Base-by-base conservation (phyloP, 208 protist species). In the Trypanosoma caninum region DNA sequence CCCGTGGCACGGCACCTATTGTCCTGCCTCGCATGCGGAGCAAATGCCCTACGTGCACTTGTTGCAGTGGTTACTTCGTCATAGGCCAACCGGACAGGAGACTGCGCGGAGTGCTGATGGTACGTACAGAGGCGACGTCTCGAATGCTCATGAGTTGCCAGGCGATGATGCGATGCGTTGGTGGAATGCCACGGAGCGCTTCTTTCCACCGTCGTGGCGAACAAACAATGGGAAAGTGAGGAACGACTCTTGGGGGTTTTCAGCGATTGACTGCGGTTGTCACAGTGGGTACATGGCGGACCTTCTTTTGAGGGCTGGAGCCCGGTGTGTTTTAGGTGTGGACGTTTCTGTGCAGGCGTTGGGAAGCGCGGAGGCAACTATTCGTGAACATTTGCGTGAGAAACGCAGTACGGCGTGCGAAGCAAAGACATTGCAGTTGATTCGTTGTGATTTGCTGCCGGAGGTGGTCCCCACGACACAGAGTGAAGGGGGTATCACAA, bases 1-100 rank as follows among this genome's bases (percentile, higher is more conserved):
- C 57, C 87, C 87, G 28, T 93, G 80, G 78, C 76, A 82, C 48
- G 66, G 63, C 35, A 63, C 84, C 16, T 73, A 78, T 65, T 93
- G 87, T 60, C 87, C 87, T 1, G 51, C 72, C 8, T 80, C 78
- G 6, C 69, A 55, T 10, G 70, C 64, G 8, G 68, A 73, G 58
- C 87, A 93, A 59, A 86, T 82, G 72, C 81, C 87, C 10, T 89
- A 84, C 56, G 87, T 90, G 30, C 82, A 90, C 52, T 33, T 90
- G n/a, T 67, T 93, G 31, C 87, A 84, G 44, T 93, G 87, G 83
- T 72, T 93, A 64, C 33, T 73, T 14, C 66, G 62, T 14, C 23
- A 6, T 47, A 72, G 61, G 34, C 44, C 59, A 7, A 4, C 28
- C 6, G 40, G n/a, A 2, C 14, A 14, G 11, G 41, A 54, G 18